Base-by-base conservation (phyloP, 441 rosid genomes). In the Populus trichocarpa region DNA sequence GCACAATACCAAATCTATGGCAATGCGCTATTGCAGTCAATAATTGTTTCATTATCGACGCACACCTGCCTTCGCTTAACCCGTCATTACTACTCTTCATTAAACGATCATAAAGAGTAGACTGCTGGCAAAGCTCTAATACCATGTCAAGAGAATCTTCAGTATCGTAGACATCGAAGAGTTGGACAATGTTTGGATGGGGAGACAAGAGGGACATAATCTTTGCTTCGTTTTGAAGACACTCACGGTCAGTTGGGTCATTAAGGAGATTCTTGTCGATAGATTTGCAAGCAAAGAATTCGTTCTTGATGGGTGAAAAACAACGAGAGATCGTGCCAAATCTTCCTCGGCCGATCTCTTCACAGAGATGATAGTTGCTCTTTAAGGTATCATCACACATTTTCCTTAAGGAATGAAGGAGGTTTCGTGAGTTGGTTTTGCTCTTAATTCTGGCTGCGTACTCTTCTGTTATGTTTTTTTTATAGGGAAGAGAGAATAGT, bases 341-440 rank as follows among this genome's bases (percentile, higher is more conserved):
- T 23, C 95, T 85, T 10, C 98, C 98, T 3, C 97, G 83, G 36
- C 97, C 98, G 84, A 95, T 84, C 87, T 93, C 98, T 73, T 90
- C 97, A 70, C 90, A 84, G 23, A 87, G 50, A 40, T 90, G 93
- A 86, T 95, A 95, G 35, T 80, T 84, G 80, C 81, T 84, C 82
- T 75, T 84, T n/a, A 90, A 40, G 3, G 84, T 30, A 4, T 85
- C 85, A 3, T 85, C 85, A 69, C 84, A 80, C 88, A 85, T 86
- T 36, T 23, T 12, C 22, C 36, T 40, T 14, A 2, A 40, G 16
- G 5, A 12, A 40, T 40, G 50, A 40, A 13, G 50, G 13, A 12
- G 14, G 50, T 40, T 40, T 12, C 13, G 50, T 12, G 50, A 20
- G 35, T 18, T 72, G 35, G 25, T 72, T 25, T 46, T 46, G 12